Evolutionary conservation across 805 yeast species (phyloP), one percentile per base, ranked within the genome.

Genomic region (Saturnispora halmiae): DNA sequence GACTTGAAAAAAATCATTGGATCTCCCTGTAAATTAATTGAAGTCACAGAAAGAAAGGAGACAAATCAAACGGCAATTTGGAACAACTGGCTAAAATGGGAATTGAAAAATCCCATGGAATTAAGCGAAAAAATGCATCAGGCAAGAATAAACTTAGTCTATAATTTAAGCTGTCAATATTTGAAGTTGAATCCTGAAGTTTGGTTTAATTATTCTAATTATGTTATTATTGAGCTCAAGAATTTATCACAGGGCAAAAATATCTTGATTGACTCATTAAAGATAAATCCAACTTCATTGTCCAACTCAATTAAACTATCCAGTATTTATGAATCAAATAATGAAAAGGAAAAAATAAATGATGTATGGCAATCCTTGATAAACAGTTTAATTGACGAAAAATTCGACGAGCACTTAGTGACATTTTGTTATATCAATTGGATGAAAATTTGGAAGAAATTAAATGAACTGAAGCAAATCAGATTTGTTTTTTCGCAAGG

Each of bases 41-140:
- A 46, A n/a, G 30, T 45, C 11, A 42, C 41, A 4, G 47, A 50
- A 7, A 45, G 46, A 19, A 51, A 46, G 59, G 51, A 27, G 4
- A 11, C 18, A 21, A 13, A 21, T 29, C 81, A 83, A 55, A 51
- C 79, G 16, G 58, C 58, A 2, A 57, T 66, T 18, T 87, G 94
- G 92, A 60, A 68, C 34, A 62, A 67, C 13, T 85, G 96, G 95
- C 70, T 87, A 26, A 69, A 69, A 7, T 82, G 92, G 76, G 97
- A 92, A 54, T 70, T 69, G 48, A 63, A 66, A 33, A 88, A 92
- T 57, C 80, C 78, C 34, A 58, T 88, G 46, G 76, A 74, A 19
- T 58, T 82, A 18, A 65, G 70, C 6, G 75, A 72, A 20, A 74
- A 69, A 9, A 52, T 60, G 5, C 53, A 78, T 19, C 64, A 68